These are phyloP conservation scores for Diaporthe vaccinii DNA, from an alignment of 2,329 filamentous ascomycete genomes.

Conservation along the genomic window DNA sequence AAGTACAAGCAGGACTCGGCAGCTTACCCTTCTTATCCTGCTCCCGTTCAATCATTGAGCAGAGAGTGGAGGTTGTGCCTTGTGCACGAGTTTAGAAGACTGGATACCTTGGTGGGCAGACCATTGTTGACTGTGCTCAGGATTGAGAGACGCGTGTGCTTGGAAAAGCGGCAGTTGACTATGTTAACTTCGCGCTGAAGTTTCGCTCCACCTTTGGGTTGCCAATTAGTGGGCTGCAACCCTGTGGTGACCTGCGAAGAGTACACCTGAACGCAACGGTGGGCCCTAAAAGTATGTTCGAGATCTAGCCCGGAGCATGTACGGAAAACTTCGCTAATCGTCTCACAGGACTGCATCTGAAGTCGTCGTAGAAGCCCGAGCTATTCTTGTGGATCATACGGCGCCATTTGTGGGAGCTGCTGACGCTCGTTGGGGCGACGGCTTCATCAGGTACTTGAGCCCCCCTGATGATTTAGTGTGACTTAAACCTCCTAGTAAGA, in stretches of 20 bases:
- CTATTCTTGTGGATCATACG: background rate
- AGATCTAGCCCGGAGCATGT: background rate
- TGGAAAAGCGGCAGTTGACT: background rate
- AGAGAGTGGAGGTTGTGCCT: background rate
- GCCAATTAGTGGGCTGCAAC: constrained; percentile 2
- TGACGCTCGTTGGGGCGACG: background rate
- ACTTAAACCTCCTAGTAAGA: background rate
- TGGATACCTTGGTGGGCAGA: background rate
- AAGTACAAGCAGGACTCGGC: background rate
- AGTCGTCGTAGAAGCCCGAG: background rate
- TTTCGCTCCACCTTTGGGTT: background rate
- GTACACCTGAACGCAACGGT: background rate
- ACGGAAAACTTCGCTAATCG: background rate
- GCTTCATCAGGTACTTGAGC: background rate
- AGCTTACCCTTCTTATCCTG: background rate
- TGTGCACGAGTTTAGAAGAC: background rate
- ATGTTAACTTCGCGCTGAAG: background rate
- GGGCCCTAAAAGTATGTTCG: background rate
- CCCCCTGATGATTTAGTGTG: background rate
- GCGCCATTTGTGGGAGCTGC: background rate
- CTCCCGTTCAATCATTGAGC: background rate
- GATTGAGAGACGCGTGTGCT: too few relatives aligned
- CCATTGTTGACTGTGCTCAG: background rate
- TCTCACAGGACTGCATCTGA: background rate
- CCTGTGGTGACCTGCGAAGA: background rate